Evolutionary conservation across 2,329 filamentous ascomycete genomes (phyloP).

Genomic region (Colletotrichum higginsianum): DNA sequence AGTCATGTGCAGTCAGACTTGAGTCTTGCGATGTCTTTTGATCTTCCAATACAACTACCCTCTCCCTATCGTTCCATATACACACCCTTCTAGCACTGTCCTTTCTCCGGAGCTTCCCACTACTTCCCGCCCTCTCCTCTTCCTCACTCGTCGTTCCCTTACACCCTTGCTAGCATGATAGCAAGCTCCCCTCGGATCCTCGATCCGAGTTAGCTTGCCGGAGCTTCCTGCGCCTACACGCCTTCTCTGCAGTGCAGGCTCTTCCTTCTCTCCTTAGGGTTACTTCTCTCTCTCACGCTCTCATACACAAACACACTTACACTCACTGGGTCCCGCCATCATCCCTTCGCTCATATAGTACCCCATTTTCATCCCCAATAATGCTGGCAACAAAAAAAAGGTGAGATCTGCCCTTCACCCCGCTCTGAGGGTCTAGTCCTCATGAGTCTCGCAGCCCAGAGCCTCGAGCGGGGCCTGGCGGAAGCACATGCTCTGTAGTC

Average conservation of each 20-base stretch:
- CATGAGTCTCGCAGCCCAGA: background rate
- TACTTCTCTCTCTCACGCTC: slow-evolving; percentile 24
- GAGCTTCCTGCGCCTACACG: slow-evolving; percentile 33
- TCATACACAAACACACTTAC: background rate
- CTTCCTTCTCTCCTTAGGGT: slow-evolving; percentile 20
- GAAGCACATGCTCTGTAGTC: slow-evolving; percentile 20
- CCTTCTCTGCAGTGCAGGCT: slow-evolving; percentile 13
- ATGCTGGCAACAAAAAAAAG: slow-evolving; percentile 5
- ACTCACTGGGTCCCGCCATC: slow-evolving; percentile 25
- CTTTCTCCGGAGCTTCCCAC: slow-evolving; percentile 3
- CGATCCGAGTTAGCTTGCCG: slow-evolving; percentile 40
- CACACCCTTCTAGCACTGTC: slow-evolving; percentile 19
- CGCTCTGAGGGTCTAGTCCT: slow-evolving; percentile 17
- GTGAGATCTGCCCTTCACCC: slow-evolving; percentile 24
- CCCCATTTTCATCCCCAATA: slow-evolving; percentile 18
- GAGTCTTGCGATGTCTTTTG: slow-evolving; percentile 8
- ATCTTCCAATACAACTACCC: slow-evolving; percentile 29
- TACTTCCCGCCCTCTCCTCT: slow-evolving; percentile 15
- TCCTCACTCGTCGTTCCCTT: slow-evolving; percentile 9
- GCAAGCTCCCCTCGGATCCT: slow-evolving; percentile 29
- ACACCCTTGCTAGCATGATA: slow-evolving; percentile 10
- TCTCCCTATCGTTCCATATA: slow-evolving; percentile 24
- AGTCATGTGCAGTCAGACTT: slow-evolving; percentile 25
- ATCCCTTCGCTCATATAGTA: slow-evolving; percentile 40
- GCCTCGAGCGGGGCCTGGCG: slow-evolving; percentile 16